Evolutionary conservation across 768 basidiomycete genomes (phyloP).

Genomic region (Ramaria sp.): DNA sequence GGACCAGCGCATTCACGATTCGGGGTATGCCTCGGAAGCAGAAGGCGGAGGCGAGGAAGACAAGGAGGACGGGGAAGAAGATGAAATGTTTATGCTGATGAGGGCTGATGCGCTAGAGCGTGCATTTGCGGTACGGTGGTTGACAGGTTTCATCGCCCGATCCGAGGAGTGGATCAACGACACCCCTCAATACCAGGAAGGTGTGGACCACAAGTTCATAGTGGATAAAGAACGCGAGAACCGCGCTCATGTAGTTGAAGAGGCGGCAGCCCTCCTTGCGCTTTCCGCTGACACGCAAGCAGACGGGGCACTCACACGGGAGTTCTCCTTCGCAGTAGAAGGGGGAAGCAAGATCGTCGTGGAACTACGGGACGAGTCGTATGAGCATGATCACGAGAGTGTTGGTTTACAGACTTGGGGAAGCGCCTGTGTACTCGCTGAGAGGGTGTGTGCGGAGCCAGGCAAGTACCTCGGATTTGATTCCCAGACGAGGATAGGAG

Average conservation of each 20-base stretch:
- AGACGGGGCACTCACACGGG: conserved; percentile 35
- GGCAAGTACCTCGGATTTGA: conserved; percentile 23
- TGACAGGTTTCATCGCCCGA: conserved; percentile 56
- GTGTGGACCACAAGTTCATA: not conserved
- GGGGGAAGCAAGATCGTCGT: conserved; percentile 25
- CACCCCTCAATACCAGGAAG: not conserved
- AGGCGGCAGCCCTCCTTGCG: conserved; percentile 39
- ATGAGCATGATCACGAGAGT: conserved; percentile 57
- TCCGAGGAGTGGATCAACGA: conserved; percentile 39
- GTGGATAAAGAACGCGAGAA: conserved; percentile 24
- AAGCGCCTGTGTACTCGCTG: conserved; percentile 59
- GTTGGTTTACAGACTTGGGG: conserved; percentile 85
- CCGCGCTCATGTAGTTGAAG: conserved; percentile 38
- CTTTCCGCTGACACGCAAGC: conserved; percentile 34
- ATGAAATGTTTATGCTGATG: conserved; percentile 31
- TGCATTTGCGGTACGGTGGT: conserved; percentile 59
- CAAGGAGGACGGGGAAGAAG: conserved; percentile 17
- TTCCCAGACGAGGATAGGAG: not conserved
- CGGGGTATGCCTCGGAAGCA: conserved; percentile 69
- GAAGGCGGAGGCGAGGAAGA: conserved; percentile 34
- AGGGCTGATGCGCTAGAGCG: conserved; percentile 58
- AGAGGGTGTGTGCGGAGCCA: conserved; percentile 44
- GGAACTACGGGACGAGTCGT: conserved; percentile 60
- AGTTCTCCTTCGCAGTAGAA: conserved; percentile 31
- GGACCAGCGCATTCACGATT: conserved; percentile 38